Conservation (phyloP, 305 asterid species). For the Rubia balearica region DNA sequence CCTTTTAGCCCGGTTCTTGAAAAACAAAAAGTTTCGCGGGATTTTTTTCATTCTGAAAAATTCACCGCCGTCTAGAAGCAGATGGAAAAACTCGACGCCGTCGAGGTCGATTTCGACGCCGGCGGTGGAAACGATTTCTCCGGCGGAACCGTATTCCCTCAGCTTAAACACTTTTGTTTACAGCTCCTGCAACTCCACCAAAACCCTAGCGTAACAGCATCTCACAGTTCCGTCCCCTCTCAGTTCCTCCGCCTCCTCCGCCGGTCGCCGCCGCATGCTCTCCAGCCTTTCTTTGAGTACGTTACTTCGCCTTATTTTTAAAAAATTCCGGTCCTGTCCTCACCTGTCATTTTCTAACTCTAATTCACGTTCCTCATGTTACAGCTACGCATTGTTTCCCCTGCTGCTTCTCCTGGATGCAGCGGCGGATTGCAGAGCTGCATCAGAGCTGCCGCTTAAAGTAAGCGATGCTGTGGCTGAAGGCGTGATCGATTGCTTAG, state of each 20-base stretch:
- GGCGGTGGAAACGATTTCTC: constrained; percentile 17
- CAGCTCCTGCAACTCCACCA: constrained; percentile 57
- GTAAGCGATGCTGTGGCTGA: constrained; percentile 81
- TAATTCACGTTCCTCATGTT: constrained; percentile 17
- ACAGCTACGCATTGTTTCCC: constrained; percentile 82
- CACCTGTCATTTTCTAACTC: constrained; percentile 10
- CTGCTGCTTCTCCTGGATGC: constrained; percentile 81
- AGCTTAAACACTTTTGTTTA: constrained; percentile 53
- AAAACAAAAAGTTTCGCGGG: background rate
- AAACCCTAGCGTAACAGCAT: constrained; percentile 33
- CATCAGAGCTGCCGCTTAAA: constrained; percentile 33
- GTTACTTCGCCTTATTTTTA: background rate
- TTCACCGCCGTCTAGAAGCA: background rate
- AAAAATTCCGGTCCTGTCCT: background rate
- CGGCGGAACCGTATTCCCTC: constrained; percentile 33
- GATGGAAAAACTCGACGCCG: constrained; percentile 10
- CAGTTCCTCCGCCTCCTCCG: constrained; percentile 55
- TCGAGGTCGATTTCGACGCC: background rate
- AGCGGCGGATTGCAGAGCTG: constrained; percentile 64
- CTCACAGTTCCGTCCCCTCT: constrained; percentile 11
- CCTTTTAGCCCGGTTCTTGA: too few species aligned
- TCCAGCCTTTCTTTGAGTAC: constrained; percentile 79
- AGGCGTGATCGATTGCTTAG: constrained; percentile 61
- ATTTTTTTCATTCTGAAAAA: background rate
- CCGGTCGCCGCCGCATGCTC: constrained; percentile 38